Conservation (phyloP, 768 basidiomycete species). For the Boletus subparvulus region DNA sequence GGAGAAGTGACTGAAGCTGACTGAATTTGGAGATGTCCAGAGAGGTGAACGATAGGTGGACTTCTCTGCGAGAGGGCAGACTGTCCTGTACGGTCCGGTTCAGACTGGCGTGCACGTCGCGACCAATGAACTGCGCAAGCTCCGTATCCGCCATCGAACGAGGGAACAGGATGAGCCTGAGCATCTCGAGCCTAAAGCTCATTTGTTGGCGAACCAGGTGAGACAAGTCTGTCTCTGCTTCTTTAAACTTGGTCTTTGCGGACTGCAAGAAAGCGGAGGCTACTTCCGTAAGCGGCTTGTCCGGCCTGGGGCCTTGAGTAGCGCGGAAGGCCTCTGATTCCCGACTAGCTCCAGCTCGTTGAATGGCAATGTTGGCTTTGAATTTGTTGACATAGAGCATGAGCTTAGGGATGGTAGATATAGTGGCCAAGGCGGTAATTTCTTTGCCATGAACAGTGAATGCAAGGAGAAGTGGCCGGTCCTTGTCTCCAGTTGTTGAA, state of each 20-base stretch:
- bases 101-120: constrained; percentile 66
- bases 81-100: constrained; percentile 58
- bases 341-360: constrained; percentile 71
- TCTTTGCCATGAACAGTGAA: constrained; percentile 73
- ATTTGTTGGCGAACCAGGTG: constrained; percentile 72
- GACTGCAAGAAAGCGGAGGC: constrained; percentile 81
- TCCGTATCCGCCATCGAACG: constrained; percentile 77
- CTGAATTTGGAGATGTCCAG: constrained; percentile 73
- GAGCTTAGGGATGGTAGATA: constrained; percentile 76
- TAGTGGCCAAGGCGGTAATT: constrained; percentile 64
- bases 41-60: constrained; percentile 71
- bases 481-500: constrained; percentile 37
- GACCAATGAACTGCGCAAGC: constrained; percentile 71
- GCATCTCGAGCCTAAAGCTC: constrained; percentile 60
- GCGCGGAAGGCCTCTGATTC: constrained; percentile 78
- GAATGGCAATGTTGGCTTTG: constrained; percentile 65
- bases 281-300: constrained; percentile 81
- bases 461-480: constrained; percentile 63
- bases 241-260: constrained; percentile 68
- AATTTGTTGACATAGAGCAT: constrained; percentile 75
- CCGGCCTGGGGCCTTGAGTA: constrained; percentile 69
- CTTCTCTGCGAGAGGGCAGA: constrained; percentile 55
- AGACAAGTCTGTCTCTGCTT: constrained; percentile 57
- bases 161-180: constrained; percentile 76
- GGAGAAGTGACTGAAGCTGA: constrained; percentile 53